Conservation (phyloP, 2,329 filamentous ascomycete species). For the Aaosphaeria arxii region DNA sequence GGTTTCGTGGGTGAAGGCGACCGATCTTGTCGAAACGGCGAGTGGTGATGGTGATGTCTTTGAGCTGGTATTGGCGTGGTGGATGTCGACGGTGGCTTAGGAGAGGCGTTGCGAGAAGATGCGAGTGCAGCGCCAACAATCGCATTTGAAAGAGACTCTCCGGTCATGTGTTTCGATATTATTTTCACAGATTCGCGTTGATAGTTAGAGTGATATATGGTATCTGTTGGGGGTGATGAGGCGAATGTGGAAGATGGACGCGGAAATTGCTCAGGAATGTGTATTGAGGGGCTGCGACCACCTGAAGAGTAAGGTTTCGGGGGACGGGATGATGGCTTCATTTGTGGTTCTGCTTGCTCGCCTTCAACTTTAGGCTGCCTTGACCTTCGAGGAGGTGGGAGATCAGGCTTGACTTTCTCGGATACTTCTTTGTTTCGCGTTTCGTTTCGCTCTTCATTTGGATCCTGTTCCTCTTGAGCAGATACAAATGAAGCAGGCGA, state of each 20-base stretch:
- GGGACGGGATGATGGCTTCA: conserved; percentile 14
- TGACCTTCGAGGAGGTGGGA: conserved; percentile 37
- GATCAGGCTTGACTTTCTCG: conserved; percentile 24
- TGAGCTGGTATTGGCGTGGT: conserved; percentile 40
- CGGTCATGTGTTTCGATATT: conserved; percentile 50
- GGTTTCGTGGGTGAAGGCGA: conserved; percentile 37
- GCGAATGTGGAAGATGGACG: conserved; percentile 19
- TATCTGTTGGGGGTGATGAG: conserved; percentile 17
- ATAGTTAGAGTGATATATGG: conserved; percentile 39
- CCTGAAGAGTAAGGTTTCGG: conserved; percentile 30
- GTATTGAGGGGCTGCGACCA: conserved; percentile 22
- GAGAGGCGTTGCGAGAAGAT: conserved; percentile 53
- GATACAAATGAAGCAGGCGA: conserved; percentile 35
- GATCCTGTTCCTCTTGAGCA: conserved; percentile 30
- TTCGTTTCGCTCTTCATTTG: not conserved
- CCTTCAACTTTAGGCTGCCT: conserved; percentile 5
- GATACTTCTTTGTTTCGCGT: conserved; percentile 2
- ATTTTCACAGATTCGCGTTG: conserved; percentile 34
- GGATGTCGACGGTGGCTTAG: conserved; percentile 31
- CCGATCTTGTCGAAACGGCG: conserved; percentile 34
- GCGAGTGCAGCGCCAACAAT: conserved; percentile 75
- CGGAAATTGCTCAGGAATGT: conserved; percentile 17
- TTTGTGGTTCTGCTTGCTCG: conserved; percentile 1
- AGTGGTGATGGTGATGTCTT: conserved; percentile 37
- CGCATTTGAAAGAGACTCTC: conserved; percentile 68